Conservation (phyloP, 1,284 basidiomycete species). For the Fistulinella cinereoalba region DNA sequence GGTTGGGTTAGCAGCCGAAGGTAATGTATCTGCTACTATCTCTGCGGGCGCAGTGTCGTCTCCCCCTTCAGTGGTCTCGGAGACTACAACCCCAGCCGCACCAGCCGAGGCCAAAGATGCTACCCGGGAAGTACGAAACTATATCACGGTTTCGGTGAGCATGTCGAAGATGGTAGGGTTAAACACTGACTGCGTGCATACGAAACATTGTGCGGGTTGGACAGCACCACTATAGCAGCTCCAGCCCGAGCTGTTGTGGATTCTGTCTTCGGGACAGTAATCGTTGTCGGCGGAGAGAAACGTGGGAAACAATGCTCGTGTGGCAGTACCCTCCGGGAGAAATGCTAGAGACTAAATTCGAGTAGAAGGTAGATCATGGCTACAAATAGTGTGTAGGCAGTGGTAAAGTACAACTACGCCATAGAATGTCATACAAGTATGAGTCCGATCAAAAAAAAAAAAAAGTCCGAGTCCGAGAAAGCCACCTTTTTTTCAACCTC, state of each 20-base stretch:
- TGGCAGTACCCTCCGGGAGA: not conserved
- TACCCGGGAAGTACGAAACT: slow-evolving; percentile 28
- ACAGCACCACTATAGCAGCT: slow-evolving; percentile 3
- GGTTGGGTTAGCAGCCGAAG: not conserved
- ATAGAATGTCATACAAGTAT: too few relatives aligned
- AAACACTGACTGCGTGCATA: slow-evolving; percentile 21
- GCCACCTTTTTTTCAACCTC: too few relatives aligned
- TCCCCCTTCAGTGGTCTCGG: slow-evolving; percentile 6
- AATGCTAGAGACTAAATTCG: not conserved
- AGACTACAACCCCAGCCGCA: slow-evolving; percentile 15
- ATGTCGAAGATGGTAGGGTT: not conserved
- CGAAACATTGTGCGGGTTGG: slow-evolving; percentile 19
- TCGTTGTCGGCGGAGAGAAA: slow-evolving; percentile 9
- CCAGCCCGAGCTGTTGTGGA: not conserved
- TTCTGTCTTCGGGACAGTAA: not conserved
- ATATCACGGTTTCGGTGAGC: slow-evolving; percentile 1
- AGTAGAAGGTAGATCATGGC: too few relatives aligned
- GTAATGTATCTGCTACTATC: slow-evolving; percentile 1
- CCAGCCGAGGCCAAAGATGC: slow-evolving; percentile 17
- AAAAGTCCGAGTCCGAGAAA: too few relatives aligned
- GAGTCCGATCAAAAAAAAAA: too few relatives aligned
- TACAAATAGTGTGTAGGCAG: too few relatives aligned
- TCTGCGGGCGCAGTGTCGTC: slow-evolving; percentile 5
- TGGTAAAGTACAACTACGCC: too few relatives aligned
- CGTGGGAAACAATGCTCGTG: slow-evolving; percentile 12